A percentile compares a stretch with the other conserved stretches of the same genome.
Conservation (phyloP, 2,329 filamentous ascomycete genomes). For the Rachicladosporium sp. region DNA sequence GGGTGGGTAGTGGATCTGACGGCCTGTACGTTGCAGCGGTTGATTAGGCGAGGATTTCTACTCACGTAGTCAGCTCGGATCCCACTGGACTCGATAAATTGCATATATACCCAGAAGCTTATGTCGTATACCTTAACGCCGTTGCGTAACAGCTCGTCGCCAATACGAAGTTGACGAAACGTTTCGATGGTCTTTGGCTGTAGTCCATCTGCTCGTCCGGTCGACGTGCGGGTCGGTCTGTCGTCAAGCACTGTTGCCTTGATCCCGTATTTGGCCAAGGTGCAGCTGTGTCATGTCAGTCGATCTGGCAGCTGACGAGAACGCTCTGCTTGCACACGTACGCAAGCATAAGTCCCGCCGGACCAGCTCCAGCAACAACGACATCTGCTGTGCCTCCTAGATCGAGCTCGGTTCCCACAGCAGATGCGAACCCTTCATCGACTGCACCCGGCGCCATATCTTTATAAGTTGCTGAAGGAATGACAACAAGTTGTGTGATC, state of each 20-base stretch:
- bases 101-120: slow-evolving; percentile 50
- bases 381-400: slow-evolving; percentile 7
- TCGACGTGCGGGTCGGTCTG: slow-evolving; percentile 52
- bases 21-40: slow-evolving; percentile 47
- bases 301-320: neutral
- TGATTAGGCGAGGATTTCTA: slow-evolving; percentile 24
- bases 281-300: slow-evolving; percentile 27
- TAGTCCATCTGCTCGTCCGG: slow-evolving; percentile 58
- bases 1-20: slow-evolving; percentile 55
- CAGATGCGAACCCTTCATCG: slow-evolving; percentile 1
- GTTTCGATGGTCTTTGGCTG: slow-evolving; percentile 73
- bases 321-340: slow-evolving; percentile 11
- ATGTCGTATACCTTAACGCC: slow-evolving; percentile 64
- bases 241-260: slow-evolving; percentile 57
- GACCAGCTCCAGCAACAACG: slow-evolving; percentile 29
- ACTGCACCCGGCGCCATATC: slow-evolving; percentile 1
- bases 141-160: slow-evolving; percentile 53
- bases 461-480: no score
- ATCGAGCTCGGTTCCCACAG: slow-evolving; percentile 1
- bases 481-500: no score
- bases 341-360: slow-evolving; percentile 32
- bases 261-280: slow-evolving; percentile 54
- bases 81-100: neutral
- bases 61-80: neutral
- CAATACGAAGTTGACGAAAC: slow-evolving; percentile 59